These are phyloP conservation scores for Fonsecaea multimorphosa DNA, from an alignment of 2,329 filamentous ascomycete species.

Conservation along the genomic window DNA sequence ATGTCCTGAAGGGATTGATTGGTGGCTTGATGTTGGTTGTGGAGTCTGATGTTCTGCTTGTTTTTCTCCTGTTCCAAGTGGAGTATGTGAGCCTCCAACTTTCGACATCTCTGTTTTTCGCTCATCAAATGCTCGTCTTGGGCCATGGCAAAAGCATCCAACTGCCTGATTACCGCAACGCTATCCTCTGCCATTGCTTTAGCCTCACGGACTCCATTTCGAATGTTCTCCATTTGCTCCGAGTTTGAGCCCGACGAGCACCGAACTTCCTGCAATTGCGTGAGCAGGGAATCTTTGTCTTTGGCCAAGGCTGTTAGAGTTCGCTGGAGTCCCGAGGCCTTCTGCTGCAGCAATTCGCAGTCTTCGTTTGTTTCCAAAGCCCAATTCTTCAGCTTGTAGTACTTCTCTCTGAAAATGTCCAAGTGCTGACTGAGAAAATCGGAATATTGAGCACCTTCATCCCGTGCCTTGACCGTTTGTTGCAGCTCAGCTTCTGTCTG, in stretches of 20 bases:
- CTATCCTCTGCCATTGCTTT: constrained; percentile 14
- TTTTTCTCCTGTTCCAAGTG: constrained; percentile 25
- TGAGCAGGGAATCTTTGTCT: constrained; percentile 24
- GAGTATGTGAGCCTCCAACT: constrained; percentile 30
- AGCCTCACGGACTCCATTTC: constrained; percentile 14
- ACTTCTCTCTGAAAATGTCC: constrained; percentile 30
- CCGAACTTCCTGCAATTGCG: constrained; percentile 16
- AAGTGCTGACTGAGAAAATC: constrained; percentile 15
- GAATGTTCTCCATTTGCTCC: constrained; percentile 19
- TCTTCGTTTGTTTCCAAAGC: constrained; percentile 35
- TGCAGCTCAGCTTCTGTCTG: constrained; percentile 19
- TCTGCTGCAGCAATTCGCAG: constrained; percentile 26
- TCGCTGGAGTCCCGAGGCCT: constrained; percentile 17
- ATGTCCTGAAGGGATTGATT: constrained; percentile 8
- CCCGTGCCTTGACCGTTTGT: constrained; percentile 11
- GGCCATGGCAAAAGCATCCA: constrained; percentile 10
- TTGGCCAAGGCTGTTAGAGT: constrained; percentile 14
- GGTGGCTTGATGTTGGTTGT: constrained; percentile 8
- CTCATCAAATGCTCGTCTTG: constrained; percentile 20
- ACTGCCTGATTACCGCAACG: background rate
- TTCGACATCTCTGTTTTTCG: constrained; percentile 30
- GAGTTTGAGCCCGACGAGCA: background rate
- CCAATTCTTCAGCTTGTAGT: constrained; percentile 37
- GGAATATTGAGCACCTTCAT: constrained; percentile 21
- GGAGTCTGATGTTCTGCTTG: constrained; percentile 12